Evolutionary conservation across 2,329 filamentous ascomycete genomes (phyloP).

Genomic region (Sclerotinia nivalis): DNA sequence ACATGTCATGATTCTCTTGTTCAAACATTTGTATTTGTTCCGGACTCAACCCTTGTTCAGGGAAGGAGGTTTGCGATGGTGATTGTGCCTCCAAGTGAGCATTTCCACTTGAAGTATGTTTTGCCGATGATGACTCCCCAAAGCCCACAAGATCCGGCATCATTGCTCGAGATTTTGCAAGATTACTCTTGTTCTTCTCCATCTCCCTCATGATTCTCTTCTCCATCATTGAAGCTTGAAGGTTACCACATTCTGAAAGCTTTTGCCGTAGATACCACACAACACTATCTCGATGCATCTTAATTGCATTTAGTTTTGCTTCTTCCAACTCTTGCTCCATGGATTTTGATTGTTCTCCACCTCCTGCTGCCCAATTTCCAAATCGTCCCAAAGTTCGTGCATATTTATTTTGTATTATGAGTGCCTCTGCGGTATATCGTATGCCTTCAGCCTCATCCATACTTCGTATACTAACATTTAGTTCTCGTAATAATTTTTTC

Average conservation of each 20-base stretch:
- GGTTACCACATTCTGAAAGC: constrained; percentile 72
- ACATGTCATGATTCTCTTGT: constrained; percentile 87
- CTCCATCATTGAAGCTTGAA: constrained; percentile 92
- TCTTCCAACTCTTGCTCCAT: constrained; percentile 73
- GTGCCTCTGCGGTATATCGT: constrained; percentile 72
- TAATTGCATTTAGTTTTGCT: constrained; percentile 64
- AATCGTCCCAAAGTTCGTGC: constrained; percentile 64
- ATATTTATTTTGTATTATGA: constrained; percentile 70
- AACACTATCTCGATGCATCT: constrained; percentile 76
- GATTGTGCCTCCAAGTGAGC: constrained; percentile 32
- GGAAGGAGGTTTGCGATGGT: constrained; percentile 30
- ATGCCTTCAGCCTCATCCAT: constrained; percentile 81
- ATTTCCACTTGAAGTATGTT: constrained; percentile 24
- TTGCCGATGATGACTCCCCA: constrained; percentile 30
- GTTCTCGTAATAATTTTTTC: constrained; percentile 79
- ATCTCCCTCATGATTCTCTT: constrained; percentile 78
- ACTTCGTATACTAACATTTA: constrained; percentile 77
- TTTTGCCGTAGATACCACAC: constrained; percentile 77
- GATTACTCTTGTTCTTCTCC: constrained; percentile 84
- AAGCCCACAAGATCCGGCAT: constrained; percentile 37
- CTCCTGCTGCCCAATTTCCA: constrained; percentile 67
- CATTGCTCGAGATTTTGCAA: constrained; percentile 64
- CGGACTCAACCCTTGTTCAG: constrained; percentile 59
- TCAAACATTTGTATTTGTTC: constrained; percentile 94
- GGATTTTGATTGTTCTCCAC: constrained; percentile 55